Base-by-base conservation (phyloP, 208 protist species). In the Leishmania aethiopica region DNA sequence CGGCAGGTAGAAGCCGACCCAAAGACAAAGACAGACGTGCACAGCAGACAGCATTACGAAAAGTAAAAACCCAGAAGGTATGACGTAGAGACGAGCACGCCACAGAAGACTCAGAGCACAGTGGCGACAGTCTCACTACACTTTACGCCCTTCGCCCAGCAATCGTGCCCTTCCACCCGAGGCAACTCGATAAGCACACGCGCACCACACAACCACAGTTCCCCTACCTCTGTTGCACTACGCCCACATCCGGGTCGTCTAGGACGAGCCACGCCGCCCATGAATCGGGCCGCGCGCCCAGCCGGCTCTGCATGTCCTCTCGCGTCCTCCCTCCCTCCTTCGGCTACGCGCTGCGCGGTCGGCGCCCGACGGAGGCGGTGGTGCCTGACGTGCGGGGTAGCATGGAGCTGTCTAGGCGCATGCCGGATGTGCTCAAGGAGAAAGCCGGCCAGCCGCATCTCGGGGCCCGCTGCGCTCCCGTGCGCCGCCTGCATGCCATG, bases 51-150 rank as follows among this genome's bases (percentile, higher is more conserved):
- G 10, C 10, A 13, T 13, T 11, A 49, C 10, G 0, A 49, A 2
- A 10, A 49, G 0, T 10, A 49, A 49, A 13, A 13, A 49, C 42
- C 42, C 42, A 45, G 8, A 49, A 1, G 45, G 45, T 11, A 13
- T 0, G 45, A 49, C 8, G 45, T 1, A 13, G 0, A 49, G 45
- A 13, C 0, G 45, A 49, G 0, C 0, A 1, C 0, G 11, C 5
- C 8, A 49, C 0, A 49, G 0, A 49, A 10, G 0, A 13, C 45
- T 49, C 10, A 13, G 10, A 49, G 45, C 45, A 49, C 10, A 13
- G 10, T 13, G 45, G 0, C 45, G 10, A 49, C 45, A 13, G 10
- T 11, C 10, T 13, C 45, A 10, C 2, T 49, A 72, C 35, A 51
- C 7, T 45, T 10, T 4, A 42, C 40, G 40, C 40, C 40, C 40